These are phyloP conservation scores for Aspergillus vadensis DNA, from an alignment of 2,329 filamentous ascomycete species.

Conservation along the genomic window DNA sequence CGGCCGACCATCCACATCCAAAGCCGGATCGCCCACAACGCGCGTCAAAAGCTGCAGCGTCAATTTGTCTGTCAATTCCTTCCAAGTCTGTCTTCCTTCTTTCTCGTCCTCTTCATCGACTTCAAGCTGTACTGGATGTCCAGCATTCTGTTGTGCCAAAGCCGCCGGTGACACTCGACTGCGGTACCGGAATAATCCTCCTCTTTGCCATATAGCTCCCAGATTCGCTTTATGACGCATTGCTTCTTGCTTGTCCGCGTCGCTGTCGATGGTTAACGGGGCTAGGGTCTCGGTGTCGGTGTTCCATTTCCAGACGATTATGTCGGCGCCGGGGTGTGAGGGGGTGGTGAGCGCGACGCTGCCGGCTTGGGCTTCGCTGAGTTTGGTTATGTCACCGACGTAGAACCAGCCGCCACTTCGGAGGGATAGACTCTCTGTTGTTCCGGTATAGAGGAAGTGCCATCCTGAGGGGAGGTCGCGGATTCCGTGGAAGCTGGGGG, in stretches of 20 bases:
- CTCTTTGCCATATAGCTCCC: slow-evolving; percentile 57
- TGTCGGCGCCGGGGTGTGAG: slow-evolving; percentile 41
- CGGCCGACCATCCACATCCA: slow-evolving; percentile 43
- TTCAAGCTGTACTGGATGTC: slow-evolving; percentile 15
- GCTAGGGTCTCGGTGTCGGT: slow-evolving; percentile 38
- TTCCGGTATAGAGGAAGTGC: slow-evolving; percentile 64
- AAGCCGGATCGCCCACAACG: slow-evolving; percentile 48
- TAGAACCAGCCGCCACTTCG: slow-evolving; percentile 65
- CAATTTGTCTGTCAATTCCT: slow-evolving; percentile 53
- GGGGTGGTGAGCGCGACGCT: slow-evolving; percentile 5
- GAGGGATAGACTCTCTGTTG: slow-evolving; percentile 60
- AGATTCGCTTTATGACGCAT: slow-evolving; percentile 59
- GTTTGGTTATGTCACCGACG: slow-evolving; percentile 43
- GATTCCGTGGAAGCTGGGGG: slow-evolving; percentile 62
- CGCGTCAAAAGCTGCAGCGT: slow-evolving; percentile 52
- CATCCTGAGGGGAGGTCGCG: slow-evolving; percentile 59
- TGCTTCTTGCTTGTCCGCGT: slow-evolving; percentile 49
- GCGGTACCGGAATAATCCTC: slow-evolving; percentile 46
- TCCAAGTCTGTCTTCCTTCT: slow-evolving; percentile 57
- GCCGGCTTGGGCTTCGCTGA: slow-evolving; percentile 17
- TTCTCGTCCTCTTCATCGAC: slow-evolving; percentile 31
- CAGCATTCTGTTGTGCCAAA: slow-evolving; percentile 32
- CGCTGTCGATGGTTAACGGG: slow-evolving; percentile 31
- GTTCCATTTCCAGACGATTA: slow-evolving; percentile 60
- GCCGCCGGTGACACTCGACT: slow-evolving; percentile 44